Conservation (phyloP, 192 early-diverging fungal genomes). For the Dissophora ornata region DNA sequence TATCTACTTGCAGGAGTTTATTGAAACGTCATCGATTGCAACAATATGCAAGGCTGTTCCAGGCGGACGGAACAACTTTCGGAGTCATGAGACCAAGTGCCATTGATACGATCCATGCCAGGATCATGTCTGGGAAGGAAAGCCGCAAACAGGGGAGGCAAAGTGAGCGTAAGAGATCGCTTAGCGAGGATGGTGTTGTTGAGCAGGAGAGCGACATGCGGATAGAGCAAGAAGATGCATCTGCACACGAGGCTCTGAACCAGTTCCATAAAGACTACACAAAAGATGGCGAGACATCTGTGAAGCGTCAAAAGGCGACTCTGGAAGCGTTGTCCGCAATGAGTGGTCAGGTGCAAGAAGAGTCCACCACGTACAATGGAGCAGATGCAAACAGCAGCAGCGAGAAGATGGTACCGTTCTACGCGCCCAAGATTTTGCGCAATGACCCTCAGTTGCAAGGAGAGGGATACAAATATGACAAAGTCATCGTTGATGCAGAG, state of each 20-base stretch:
- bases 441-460: constrained; percentile 73
- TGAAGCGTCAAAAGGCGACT: constrained; percentile 26
- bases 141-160: not conserved
- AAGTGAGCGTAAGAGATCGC: not conserved
- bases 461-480: constrained; percentile 74
- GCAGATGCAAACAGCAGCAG: not conserved
- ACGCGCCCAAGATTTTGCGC: constrained; percentile 76
- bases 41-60: constrained; percentile 73
- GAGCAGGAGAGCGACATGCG: constrained; percentile 1
- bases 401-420: constrained; percentile 71
- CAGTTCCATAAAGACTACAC: constrained; percentile 21
- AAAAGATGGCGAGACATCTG: constrained; percentile 1
- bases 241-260: not conserved
- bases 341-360: not conserved
- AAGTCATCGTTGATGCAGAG: constrained; percentile 73
- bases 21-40: constrained; percentile 76
- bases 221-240: not conserved
- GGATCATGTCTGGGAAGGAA: constrained; percentile 37
- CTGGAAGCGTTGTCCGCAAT: constrained; percentile 9
- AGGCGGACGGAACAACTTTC: constrained; percentile 88
- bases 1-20: constrained; percentile 78
- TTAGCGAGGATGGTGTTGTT: constrained; percentile 11
- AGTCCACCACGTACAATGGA: constrained; percentile 9
- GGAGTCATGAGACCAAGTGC: constrained; percentile 73
- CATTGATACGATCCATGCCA: constrained; percentile 39